A percentile compares a stretch with the other conserved stretches of the same genome.
Conservation (phyloP, 345 rosid genomes). For the Eucalyptus decipiens region DNA sequence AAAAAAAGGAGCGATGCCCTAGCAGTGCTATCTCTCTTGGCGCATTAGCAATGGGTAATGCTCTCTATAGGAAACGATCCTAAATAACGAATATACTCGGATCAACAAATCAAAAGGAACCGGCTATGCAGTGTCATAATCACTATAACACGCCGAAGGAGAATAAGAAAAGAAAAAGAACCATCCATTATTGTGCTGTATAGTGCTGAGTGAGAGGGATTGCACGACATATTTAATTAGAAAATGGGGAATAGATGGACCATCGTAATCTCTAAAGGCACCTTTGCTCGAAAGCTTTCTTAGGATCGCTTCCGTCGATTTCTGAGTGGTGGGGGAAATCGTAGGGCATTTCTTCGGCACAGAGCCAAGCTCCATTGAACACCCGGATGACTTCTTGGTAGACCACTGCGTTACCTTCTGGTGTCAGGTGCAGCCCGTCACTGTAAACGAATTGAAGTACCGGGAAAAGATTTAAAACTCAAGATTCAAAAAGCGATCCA, state of each 20-base stretch:
- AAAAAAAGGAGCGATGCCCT: not conserved
- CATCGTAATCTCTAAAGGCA: not conserved
- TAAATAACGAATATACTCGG: not conserved
- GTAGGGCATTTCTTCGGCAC: conserved; percentile 61
- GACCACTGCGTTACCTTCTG: conserved; percentile 68
- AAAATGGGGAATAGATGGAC: not conserved
- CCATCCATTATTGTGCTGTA: not conserved
- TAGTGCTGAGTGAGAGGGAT: not conserved
- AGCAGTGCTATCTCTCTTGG: not conserved
- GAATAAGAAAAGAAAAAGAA: not conserved
- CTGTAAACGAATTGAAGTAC: conserved; percentile 17
- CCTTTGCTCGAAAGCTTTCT: conserved; percentile 42
- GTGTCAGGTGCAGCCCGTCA: conserved; percentile 80
- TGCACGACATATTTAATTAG: not conserved
- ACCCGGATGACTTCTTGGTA: conserved; percentile 39
- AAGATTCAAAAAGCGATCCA: not conserved
- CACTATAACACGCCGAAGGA: not conserved
- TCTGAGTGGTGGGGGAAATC: conserved; percentile 74
- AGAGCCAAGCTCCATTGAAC: conserved; percentile 58
- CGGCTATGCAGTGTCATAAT: not conserved
- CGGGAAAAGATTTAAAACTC: not conserved
- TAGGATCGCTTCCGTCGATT: conserved; percentile 56
- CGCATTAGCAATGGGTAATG: not conserved
- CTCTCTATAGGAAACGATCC: not conserved
- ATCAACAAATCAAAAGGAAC: not conserved